Base-by-base conservation (phyloP, 768 basidiomycete species). In the Agaricus sinodeliciosus region DNA sequence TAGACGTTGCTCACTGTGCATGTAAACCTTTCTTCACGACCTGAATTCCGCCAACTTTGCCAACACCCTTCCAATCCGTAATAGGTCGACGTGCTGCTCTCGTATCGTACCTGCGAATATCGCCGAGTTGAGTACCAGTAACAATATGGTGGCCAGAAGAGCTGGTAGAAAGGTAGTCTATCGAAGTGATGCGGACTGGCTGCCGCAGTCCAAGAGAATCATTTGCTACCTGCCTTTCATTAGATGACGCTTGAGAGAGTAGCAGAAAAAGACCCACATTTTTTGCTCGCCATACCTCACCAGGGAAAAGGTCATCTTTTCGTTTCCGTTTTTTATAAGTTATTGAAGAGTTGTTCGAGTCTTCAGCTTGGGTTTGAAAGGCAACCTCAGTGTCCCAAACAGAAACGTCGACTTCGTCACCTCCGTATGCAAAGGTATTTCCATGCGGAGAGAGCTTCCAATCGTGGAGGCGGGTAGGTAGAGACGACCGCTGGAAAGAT, bases 331-430 rank as follows among this genome's bases (percentile, higher is more conserved):
- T 84, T 60, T 79, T 82, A 9, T 64, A 48, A 9, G 60, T 34
- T 1, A 61, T 31, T 18, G 57, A 48, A 42, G 62, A 55, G 11
- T 49, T 41, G 22, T 55, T 49, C 2, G 15, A 8, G 49, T 58
- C 15, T 4, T 59, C 45, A 3, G 65, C 54, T 55, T 46, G 66
- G 27, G 43, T 63, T 55, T 64, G 79, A 73, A 67, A 88, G 62
- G 66, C 73, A 59, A 59, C 58, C 60, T 90, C 85, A 6, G 78
- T 76, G 61, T 87, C 72, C 91, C 91, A 94, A 3, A 92, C 62
- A 1, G 90, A 92, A 2, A 88, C 65, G 52, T 91, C 87, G 15
- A 94, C 88, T 66, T 94, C 91, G 57, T 92, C 83, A 2, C 91
- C 91, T 11, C 85, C 91, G 56, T 91, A 93, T 2, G 83, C 77